A percentile compares a stretch with the other conserved stretches of the same genome.
Evolutionary conservation across 148 eudicot species (phyloP).

Genomic region (Diospyros lotus): DNA sequence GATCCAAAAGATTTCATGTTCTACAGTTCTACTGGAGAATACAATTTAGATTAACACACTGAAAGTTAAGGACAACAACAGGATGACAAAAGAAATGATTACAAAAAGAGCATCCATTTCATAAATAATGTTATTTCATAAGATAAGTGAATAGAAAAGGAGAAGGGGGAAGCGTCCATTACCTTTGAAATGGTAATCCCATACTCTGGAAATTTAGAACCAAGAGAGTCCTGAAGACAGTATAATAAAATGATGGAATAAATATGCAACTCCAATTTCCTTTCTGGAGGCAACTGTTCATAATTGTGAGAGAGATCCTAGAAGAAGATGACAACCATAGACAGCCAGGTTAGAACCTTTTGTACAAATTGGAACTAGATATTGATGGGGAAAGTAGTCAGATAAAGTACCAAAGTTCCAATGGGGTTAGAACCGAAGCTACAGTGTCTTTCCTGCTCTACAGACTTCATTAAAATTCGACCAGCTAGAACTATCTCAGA

Average conservation of each 20-base stretch:
- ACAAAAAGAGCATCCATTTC: not conserved
- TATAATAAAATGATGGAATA: slow-evolving; percentile 59
- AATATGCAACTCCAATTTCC: slow-evolving; percentile 73
- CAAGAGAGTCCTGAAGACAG: slow-evolving; percentile 53
- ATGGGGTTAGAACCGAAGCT: slow-evolving; percentile 22
- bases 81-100: not conserved
- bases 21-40: slow-evolving; percentile 4
- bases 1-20: not conserved
- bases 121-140: not conserved
- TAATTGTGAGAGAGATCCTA: slow-evolving; percentile 84
- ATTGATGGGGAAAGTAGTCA: slow-evolving; percentile 4
- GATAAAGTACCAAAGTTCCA: slow-evolving; percentile 44
- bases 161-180: not conserved
- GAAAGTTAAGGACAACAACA: too few relatives aligned
- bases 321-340: slow-evolving; percentile 16
- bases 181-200: slow-evolving; percentile 64
- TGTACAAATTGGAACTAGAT: slow-evolving; percentile 5
- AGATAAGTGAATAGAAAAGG: not conserved
- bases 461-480: slow-evolving; percentile 58
- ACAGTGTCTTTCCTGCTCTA: slow-evolving; percentile 35
- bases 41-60: not conserved
- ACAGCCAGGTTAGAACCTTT: slow-evolving; percentile 10
- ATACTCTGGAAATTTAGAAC: slow-evolving; percentile 36
- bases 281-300: slow-evolving; percentile 46
- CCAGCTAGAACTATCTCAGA: slow-evolving; percentile 82